These are phyloP conservation scores for Ascochyta fabae DNA, from an alignment of 2,329 filamentous ascomycete species.

Conservation along the genomic window DNA sequence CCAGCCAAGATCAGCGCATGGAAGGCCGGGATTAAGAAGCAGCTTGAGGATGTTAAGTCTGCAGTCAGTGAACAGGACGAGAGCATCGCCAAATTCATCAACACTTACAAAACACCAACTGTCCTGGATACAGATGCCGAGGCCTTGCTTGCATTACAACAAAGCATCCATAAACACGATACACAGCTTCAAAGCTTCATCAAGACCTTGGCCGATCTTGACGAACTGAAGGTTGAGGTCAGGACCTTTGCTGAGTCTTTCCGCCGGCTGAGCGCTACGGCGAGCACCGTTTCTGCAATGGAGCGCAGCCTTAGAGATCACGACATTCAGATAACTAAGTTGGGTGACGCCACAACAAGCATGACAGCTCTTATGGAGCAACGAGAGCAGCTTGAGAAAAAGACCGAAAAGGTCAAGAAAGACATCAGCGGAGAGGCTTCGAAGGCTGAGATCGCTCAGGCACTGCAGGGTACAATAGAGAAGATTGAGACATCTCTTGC, in stretches of 20 bases:
- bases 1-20: no score
- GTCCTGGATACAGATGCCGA: neutral
- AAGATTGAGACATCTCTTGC: neutral
- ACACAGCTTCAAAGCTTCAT: neutral
- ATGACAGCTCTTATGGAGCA: neutral
- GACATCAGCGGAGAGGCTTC: neutral
- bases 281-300: neutral
- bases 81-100: neutral
- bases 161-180: neutral
- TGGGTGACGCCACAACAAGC: neutral
- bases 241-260: neutral
- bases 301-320: neutral
- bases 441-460: neutral
- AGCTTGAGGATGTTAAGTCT: neutral
- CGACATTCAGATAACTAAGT: neutral
- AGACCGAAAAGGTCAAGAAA: neutral
- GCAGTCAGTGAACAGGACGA: neutral
- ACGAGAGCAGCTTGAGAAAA: neutral
- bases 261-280: no score
- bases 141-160: neutral
- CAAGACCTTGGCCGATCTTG: neutral
- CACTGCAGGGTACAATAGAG: neutral
- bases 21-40: neutral
- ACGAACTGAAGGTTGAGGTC: neutral
- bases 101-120: neutral